phyloP scores from a whole-genome alignment of 495 filamentous ascomycete species.

The Penicillium robsamsonii region DNA sequence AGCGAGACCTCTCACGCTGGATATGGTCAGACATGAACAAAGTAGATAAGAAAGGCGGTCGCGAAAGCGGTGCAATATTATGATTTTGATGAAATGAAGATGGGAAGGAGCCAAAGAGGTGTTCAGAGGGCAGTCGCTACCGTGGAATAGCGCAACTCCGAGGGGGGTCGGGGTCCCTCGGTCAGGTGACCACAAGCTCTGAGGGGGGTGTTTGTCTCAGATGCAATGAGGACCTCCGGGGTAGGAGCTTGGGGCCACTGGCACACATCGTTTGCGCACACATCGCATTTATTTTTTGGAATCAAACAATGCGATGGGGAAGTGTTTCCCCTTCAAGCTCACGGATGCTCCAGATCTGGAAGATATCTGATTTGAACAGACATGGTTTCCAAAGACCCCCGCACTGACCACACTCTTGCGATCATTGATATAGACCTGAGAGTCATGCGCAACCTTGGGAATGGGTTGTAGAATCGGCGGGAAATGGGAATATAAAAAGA shows the following conservation, averaged over 20 bases:
- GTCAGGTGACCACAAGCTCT: constrained; percentile 30
- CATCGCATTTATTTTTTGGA: constrained; percentile 7
- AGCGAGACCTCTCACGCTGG: constrained; percentile 94
- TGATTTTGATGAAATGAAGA: constrained; percentile 10
- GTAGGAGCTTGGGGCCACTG: constrained; percentile 13
- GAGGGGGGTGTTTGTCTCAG: constrained; percentile 2
- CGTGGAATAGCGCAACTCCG: constrained; percentile 6
- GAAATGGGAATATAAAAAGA: neutral
- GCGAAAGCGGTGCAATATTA: constrained; percentile 12
- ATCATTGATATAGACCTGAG: constrained; percentile 8
- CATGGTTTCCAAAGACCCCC: constrained; percentile 20
- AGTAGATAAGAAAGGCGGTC: constrained; percentile 31
- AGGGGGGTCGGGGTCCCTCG: constrained; percentile 11
- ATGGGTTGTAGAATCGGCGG: constrained; percentile 4
- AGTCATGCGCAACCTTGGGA: neutral
- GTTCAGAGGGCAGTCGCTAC: constrained; percentile 1
- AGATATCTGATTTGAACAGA: constrained; percentile 8
- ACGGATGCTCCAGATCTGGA: constrained; percentile 1
- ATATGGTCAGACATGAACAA: constrained; percentile 40
- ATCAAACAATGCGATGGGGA: neutral
- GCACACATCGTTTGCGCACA: constrained; percentile 12
- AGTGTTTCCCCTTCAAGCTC: neutral
- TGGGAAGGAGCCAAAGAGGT: constrained; percentile 9
- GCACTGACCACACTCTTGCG: constrained; percentile 28
- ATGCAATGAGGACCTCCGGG: constrained; percentile 21